Percentiles rank a stretch among this genome's conserved stretches.
phyloP scores from a whole-genome alignment of 2,329 filamentous ascomycete species.

The Cladosporium sphaerospermum region DNA sequence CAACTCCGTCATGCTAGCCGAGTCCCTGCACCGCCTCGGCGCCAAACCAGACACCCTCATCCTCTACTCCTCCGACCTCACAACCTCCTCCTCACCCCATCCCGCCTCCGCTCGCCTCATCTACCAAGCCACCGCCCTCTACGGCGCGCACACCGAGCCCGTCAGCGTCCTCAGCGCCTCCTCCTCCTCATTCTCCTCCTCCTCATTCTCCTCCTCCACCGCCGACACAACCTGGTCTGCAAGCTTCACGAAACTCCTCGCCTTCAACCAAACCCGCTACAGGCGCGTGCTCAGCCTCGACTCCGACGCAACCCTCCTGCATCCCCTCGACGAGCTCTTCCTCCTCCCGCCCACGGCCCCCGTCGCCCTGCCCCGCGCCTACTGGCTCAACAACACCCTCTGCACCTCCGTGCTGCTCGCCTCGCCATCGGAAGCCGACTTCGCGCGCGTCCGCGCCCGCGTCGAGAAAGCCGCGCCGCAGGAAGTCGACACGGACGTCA shows the following conservation, averaged over 20 bases:
- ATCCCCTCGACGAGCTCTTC: slow-evolving; percentile 65
- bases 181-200: slow-evolving; percentile 10
- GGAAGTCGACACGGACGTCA: slow-evolving; percentile 36
- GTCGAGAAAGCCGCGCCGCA: slow-evolving; percentile 23
- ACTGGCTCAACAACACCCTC: slow-evolving; percentile 54
- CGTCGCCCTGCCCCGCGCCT: slow-evolving; percentile 64
- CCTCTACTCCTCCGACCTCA: slow-evolving; percentile 33
- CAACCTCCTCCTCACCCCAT: background rate
- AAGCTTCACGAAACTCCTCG: slow-evolving; percentile 61
- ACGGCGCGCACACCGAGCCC: background rate
- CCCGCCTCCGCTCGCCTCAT: slow-evolving; percentile 15
- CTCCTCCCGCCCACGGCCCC: slow-evolving; percentile 47
- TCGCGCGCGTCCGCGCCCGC: slow-evolving; percentile 11
- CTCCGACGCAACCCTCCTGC: slow-evolving; percentile 58
- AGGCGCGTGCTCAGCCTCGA: slow-evolving; percentile 53
- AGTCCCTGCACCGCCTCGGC: slow-evolving; percentile 36
- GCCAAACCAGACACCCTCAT: slow-evolving; percentile 42
- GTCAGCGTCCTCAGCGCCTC: slow-evolving; percentile 29
- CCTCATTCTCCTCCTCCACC: slow-evolving; percentile 11
- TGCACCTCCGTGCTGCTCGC: slow-evolving; percentile 16
- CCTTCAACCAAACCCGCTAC: slow-evolving; percentile 62
- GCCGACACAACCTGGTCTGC: slow-evolving; percentile 50
- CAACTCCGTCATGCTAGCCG: slow-evolving; percentile 41
- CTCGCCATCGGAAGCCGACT: slow-evolving; percentile 15
- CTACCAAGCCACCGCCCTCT: slow-evolving; percentile 31